Evolutionary conservation across 2,329 filamentous ascomycete species (phyloP).

Genomic region (Lasiodiplodia sp.): DNA sequence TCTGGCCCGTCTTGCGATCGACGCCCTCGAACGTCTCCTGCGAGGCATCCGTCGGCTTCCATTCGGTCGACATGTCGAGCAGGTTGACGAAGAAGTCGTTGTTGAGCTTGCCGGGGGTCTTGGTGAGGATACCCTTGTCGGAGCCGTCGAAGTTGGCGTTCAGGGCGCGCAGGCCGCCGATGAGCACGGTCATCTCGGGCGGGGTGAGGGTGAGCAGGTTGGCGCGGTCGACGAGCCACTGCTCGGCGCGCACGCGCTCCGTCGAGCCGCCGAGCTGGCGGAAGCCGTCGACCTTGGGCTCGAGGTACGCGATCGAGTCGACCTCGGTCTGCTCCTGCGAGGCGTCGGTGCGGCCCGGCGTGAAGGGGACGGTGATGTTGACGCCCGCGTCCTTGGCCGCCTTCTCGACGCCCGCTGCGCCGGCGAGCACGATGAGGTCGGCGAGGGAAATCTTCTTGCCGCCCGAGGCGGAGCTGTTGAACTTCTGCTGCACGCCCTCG

Average conservation of each 20-base stretch:
- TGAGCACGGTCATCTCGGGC: conserved; percentile 73
- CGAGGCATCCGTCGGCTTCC: conserved; percentile 62
- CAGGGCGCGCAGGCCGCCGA: conserved; percentile 75
- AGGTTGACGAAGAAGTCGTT: conserved; percentile 87
- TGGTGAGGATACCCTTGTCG: conserved; percentile 71
- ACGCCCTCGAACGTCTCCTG: conserved; percentile 68
- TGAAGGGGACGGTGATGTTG: conserved; percentile 68
- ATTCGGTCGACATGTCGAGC: conserved; percentile 70
- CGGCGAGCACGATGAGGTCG: conserved; percentile 79
- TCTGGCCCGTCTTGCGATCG: conserved; percentile 69
- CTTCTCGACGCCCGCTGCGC: conserved; percentile 74
- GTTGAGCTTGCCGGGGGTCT: conserved; percentile 70
- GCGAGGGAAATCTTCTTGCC: conserved; percentile 80
- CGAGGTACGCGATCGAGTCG: conserved; percentile 68
- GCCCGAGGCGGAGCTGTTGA: conserved; percentile 61
- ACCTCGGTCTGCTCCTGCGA: conserved; percentile 75
- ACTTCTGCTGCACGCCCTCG: conserved; percentile 70
- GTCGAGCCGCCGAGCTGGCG: conserved; percentile 76
- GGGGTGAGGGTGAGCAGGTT: conserved; percentile 73
- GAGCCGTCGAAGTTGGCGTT: conserved; percentile 77
- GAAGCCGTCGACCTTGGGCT: conserved; percentile 78
- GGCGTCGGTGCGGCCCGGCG: conserved; percentile 75
- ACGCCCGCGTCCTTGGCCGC: conserved; percentile 60
- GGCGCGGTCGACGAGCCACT: conserved; percentile 75
- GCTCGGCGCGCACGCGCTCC: conserved; percentile 68